These are phyloP conservation scores for Lanzia echinophila DNA, from an alignment of 2,329 filamentous ascomycete genomes.

Conservation along the genomic window DNA sequence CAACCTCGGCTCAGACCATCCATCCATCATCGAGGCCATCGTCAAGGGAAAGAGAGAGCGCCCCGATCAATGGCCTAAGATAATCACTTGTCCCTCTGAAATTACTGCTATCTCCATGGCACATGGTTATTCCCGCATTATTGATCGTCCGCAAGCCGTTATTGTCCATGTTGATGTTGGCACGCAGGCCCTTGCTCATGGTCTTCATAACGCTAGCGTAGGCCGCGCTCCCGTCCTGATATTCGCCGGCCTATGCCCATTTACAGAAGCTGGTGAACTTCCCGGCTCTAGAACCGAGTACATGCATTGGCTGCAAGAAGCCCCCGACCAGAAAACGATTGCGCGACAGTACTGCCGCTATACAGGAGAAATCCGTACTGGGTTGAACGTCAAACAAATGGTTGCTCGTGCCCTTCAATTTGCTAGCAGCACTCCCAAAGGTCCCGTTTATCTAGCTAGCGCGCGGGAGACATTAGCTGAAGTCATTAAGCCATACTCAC, in stretches of 20 bases:
- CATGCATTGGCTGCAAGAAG: slow-evolving; percentile 71
- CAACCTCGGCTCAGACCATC: slow-evolving; percentile 56
- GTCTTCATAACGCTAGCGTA: slow-evolving; percentile 65
- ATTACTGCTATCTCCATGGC: slow-evolving; percentile 74
- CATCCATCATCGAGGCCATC: slow-evolving; percentile 66
- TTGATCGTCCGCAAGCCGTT: slow-evolving; percentile 61
- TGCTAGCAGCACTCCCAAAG: slow-evolving; percentile 57
- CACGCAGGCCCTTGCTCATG: slow-evolving; percentile 61
- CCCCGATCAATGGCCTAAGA: slow-evolving; percentile 48
- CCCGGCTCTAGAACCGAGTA: slow-evolving; percentile 63
- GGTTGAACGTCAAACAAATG: slow-evolving; percentile 65
- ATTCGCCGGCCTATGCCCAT: slow-evolving; percentile 64
- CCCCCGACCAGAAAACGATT: slow-evolving; percentile 65
- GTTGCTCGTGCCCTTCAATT: slow-evolving; percentile 64
- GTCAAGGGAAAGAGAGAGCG: slow-evolving; percentile 61
- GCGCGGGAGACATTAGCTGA: slow-evolving; percentile 63
- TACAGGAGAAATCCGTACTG: slow-evolving; percentile 59
- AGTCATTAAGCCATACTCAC: slow-evolving; percentile 49
- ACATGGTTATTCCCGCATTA: slow-evolving; percentile 64
- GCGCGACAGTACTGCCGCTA: slow-evolving; percentile 66
- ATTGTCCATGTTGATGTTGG: slow-evolving; percentile 65
- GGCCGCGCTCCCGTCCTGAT: slow-evolving; percentile 64
- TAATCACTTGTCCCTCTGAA: slow-evolving; percentile 41
- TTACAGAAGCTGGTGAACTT: slow-evolving; percentile 62
- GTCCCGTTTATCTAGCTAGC: slow-evolving; percentile 58